Evolutionary conservation across 2,329 filamentous ascomycete genomes (phyloP).

Genomic region (Penicillium sp.): DNA sequence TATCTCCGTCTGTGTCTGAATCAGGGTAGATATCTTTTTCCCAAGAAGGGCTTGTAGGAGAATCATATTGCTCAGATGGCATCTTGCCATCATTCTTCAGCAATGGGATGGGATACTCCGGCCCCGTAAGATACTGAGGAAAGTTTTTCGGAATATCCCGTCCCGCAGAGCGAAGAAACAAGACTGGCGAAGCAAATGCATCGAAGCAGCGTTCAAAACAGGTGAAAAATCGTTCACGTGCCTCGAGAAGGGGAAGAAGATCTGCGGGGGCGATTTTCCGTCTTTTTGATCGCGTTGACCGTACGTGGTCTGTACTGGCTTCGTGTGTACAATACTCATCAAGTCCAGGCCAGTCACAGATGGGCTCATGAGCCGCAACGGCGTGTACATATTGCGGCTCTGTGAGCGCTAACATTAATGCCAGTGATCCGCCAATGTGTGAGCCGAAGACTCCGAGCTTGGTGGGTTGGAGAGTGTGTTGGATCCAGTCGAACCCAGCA

Average conservation of each 20-base stretch:
- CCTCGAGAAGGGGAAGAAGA: constrained; percentile 36
- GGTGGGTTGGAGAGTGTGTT: constrained; percentile 29
- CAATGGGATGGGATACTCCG: constrained; percentile 35
- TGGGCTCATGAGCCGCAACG: constrained; percentile 35
- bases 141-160: constrained; percentile 38
- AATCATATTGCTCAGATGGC: neutral
- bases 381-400: constrained; percentile 35
- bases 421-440: constrained; percentile 43
- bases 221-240: constrained; percentile 37
- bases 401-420: constrained; percentile 45
- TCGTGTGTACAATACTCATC: constrained; percentile 39
- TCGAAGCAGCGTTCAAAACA: constrained; percentile 44
- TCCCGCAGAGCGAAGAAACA: constrained; percentile 45
- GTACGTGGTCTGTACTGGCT: neutral
- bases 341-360: constrained; percentile 42
- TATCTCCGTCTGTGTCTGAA: constrained; percentile 1
- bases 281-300: neutral
- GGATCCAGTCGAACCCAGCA: constrained; percentile 41
- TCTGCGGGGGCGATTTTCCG: constrained; percentile 27
- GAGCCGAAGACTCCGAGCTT: constrained; percentile 34
- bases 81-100: constrained; percentile 16
- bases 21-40: constrained; percentile 10
- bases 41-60: neutral
- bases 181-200: constrained; percentile 43
- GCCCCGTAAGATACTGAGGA: constrained; percentile 35